These are phyloP conservation scores for Euptelea pleiosperma DNA, from an alignment of 164 flowering plant species.

Conservation along the genomic window DNA sequence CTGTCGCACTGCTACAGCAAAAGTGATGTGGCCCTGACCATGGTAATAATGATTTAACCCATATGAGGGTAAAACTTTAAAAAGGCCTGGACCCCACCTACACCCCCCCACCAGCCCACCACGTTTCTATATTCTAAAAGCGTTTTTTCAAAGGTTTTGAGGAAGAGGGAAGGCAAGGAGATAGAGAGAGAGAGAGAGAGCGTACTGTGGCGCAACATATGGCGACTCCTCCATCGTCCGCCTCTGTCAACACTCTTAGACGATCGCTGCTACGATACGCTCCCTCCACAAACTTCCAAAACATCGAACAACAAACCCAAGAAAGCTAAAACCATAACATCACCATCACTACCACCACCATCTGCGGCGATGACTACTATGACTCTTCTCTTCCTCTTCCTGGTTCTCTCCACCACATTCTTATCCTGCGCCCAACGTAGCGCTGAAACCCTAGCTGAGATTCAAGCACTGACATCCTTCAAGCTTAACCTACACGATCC, in stretches of 20 bases:
- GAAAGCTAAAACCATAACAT: background rate
- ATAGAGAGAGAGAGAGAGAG: constrained; percentile 4
- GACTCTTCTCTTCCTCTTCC: constrained; percentile 21
- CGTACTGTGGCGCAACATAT: no score
- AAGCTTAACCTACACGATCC: constrained; percentile 64
- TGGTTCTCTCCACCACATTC: constrained; percentile 11
- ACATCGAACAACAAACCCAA: no score
- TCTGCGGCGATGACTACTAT: constrained; percentile 13
- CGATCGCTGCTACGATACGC: constrained; percentile 1
- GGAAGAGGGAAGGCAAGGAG: constrained; percentile 1
- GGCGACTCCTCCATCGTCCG: background rate
- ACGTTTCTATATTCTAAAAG: no score
- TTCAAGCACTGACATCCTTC: constrained; percentile 53
- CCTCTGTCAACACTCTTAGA: background rate
- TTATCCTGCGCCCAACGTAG: constrained; percentile 18
- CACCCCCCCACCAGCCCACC: no score
- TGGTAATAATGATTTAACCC: no score
- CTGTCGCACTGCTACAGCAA: no score
- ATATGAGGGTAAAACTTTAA: no score
- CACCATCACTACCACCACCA: background rate
- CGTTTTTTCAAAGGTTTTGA: constrained; percentile 3
- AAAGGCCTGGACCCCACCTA: no score
- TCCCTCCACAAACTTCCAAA: constrained; percentile 4
- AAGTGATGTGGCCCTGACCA: no score
- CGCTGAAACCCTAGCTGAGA: constrained; percentile 31